A percentile compares a stretch with the other conserved stretches of the same genome.
Conservation (phyloP, 192 early-diverging fungal species). For the Coemansia sp. region DNA sequence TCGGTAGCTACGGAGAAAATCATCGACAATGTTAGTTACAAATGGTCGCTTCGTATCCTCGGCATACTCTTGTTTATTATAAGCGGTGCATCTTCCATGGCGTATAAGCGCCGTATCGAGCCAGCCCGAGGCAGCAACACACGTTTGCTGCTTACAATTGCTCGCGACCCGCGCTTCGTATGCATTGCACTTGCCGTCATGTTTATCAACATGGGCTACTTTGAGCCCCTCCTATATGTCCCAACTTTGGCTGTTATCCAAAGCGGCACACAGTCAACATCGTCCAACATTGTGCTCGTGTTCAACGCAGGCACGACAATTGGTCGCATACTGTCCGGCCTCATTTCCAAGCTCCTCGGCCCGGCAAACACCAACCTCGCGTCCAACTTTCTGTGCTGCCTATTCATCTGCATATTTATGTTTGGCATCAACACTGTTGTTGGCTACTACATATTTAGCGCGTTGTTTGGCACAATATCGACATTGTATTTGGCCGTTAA, state of each 20-base stretch:
- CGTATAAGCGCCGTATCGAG: slow-evolving; percentile 12
- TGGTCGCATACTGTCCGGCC: slow-evolving; percentile 8
- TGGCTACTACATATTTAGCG: slow-evolving; percentile 12
- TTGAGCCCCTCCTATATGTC: slow-evolving; percentile 17
- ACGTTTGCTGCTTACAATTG: not conserved
- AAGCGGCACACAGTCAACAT: not conserved
- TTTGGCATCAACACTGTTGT: slow-evolving; percentile 7
- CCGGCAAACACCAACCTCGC: slow-evolving; percentile 13
- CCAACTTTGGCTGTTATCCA: slow-evolving; percentile 7
- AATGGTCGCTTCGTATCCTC: slow-evolving; percentile 16
- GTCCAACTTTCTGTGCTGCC: slow-evolving; percentile 4
- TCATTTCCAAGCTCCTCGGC: slow-evolving; percentile 1
- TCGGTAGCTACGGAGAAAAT: slow-evolving; percentile 53
- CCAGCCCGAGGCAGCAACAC: slow-evolving; percentile 7
- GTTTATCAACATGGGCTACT: slow-evolving; percentile 25
- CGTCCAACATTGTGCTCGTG: slow-evolving; percentile 11
- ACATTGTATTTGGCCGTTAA: slow-evolving; percentile 19
- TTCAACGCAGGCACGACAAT: slow-evolving; percentile 23
- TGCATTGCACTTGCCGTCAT: slow-evolving; percentile 10
- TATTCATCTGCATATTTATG: slow-evolving; percentile 9
- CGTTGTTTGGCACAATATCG: slow-evolving; percentile 10
- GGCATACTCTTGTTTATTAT: slow-evolving; percentile 6
- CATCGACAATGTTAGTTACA: slow-evolving; percentile 35
- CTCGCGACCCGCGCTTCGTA: slow-evolving; percentile 6
- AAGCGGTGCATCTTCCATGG: slow-evolving; percentile 5